These are phyloP conservation scores for Aspergillus pseudoglaucus DNA, from an alignment of 2,329 filamentous ascomycete genomes.

Conservation along the genomic window DNA sequence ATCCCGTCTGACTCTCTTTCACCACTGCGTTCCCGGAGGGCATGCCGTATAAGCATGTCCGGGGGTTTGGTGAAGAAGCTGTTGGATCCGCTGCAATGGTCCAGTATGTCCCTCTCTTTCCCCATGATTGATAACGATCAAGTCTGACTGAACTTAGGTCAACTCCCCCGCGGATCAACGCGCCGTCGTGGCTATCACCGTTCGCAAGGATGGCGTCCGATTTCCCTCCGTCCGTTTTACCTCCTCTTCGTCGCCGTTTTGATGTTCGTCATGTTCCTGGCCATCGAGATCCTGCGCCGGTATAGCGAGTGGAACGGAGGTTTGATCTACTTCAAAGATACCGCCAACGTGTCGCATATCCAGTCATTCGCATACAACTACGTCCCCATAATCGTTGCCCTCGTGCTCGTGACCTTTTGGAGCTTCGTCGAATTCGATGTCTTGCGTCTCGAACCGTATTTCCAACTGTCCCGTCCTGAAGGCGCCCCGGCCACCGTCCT, in stretches of 20 bases:
- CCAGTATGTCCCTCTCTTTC: conserved; percentile 8
- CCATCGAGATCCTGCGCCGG: conserved; percentile 23
- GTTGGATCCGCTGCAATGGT: conserved; percentile 9
- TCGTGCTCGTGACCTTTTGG: conserved; percentile 43
- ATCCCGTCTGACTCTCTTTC: neutral
- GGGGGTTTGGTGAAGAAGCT: conserved; percentile 10
- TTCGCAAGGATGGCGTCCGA: conserved; percentile 23
- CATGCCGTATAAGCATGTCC: conserved; percentile 15
- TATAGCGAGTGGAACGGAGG: conserved; percentile 24
- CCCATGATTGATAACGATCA: too few relatives aligned
- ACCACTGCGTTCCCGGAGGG: conserved; percentile 5
- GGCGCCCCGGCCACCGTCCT: conserved; percentile 27
- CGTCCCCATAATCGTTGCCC: conserved; percentile 39
- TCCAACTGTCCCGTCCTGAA: conserved; percentile 31
- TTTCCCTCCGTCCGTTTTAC: conserved; percentile 26
- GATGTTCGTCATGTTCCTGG: conserved; percentile 19
- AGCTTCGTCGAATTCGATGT: conserved; percentile 46
- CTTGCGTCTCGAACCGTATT: conserved; percentile 45
- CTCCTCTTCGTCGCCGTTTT: conserved; percentile 17
- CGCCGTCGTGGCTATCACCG: conserved; percentile 3
- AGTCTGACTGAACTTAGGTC: conserved; percentile 1
- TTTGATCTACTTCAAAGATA: conserved; percentile 23
- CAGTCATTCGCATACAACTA: conserved; percentile 32
- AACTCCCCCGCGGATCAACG: neutral
- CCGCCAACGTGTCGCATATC: conserved; percentile 19